phyloP scores from a whole-genome alignment of 768 basidiomycete genomes.

The Lactarius psammicola region DNA sequence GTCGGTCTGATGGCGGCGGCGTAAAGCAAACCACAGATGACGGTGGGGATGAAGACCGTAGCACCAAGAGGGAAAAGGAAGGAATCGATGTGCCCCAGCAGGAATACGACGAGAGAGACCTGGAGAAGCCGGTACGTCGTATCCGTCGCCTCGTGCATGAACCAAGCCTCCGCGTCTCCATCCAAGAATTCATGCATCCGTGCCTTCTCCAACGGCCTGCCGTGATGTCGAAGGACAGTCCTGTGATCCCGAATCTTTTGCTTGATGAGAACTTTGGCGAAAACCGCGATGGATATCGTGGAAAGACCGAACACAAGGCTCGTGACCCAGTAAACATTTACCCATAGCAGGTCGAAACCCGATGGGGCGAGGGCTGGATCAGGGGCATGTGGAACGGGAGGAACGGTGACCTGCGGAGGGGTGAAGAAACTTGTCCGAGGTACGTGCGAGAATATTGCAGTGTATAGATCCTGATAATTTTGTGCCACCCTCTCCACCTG shows the following conservation, averaged over 20 bases:
- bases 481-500: neutral
- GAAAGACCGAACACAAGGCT: slow-evolving; percentile 2
- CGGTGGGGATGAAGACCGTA: neutral
- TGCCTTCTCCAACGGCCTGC: neutral
- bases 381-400: neutral
- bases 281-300: neutral
- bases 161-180: neutral
- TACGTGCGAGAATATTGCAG: neutral
- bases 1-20: neutral
- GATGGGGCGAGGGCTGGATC: neutral
- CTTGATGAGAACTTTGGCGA: neutral
- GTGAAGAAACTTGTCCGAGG: neutral
- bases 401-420: neutral
- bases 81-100: slow-evolving; percentile 6
- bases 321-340: slow-evolving; percentile 3
- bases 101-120: neutral
- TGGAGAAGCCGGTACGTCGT: neutral
- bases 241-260: neutral
- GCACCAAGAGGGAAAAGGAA: neutral
- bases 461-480: neutral
- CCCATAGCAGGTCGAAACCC: neutral
- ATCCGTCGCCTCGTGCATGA: neutral
- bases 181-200: neutral
- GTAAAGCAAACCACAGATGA: slow-evolving; percentile 2
- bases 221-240: neutral